These are phyloP conservation scores for Kodamaea fukazawae DNA, from an alignment of 805 yeast genomes.

Conservation along the genomic window DNA sequence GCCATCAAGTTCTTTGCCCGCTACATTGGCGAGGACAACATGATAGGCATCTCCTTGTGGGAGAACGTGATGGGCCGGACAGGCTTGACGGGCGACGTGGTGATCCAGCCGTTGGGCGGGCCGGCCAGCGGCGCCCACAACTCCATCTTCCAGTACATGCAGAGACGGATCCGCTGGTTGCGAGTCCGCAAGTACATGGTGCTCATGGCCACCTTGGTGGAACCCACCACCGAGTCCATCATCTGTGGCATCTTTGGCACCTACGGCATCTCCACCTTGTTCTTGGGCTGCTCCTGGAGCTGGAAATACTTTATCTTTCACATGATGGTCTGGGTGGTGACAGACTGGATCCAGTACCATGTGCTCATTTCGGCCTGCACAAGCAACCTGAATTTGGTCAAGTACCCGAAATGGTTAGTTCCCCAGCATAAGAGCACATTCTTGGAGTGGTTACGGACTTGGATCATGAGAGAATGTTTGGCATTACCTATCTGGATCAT, in stretches of 20 bases:
- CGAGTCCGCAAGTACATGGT: slow-evolving; percentile 88
- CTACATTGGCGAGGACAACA: slow-evolving; percentile 88
- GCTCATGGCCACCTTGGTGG: slow-evolving; percentile 74
- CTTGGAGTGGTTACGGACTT: slow-evolving; percentile 36
- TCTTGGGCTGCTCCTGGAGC: slow-evolving; percentile 32
- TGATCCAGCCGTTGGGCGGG: slow-evolving; percentile 62
- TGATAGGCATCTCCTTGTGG: slow-evolving; percentile 89
- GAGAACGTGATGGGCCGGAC: slow-evolving; percentile 62
- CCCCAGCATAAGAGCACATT: slow-evolving; percentile 3
- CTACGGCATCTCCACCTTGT: slow-evolving; percentile 50
- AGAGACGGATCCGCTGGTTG: slow-evolving; percentile 78
- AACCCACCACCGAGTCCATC: slow-evolving; percentile 81
- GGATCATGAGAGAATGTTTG: slow-evolving; percentile 68
- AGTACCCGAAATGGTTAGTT: slow-evolving; percentile 7
- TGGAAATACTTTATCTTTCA: slow-evolving; percentile 47
- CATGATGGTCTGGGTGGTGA: slow-evolving; percentile 57
- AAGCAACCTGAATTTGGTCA: slow-evolving; percentile 1
- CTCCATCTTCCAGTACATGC: slow-evolving; percentile 52
- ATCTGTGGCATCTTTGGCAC: slow-evolving; percentile 67
- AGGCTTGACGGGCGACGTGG: slow-evolving; percentile 75
- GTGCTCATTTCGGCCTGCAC: slow-evolving; percentile 34
- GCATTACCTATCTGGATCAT: slow-evolving; percentile 83
- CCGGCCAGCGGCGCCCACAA: slow-evolving; percentile 26
- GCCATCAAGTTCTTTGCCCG: slow-evolving; percentile 71
- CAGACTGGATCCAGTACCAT: slow-evolving; percentile 61